These are phyloP conservation scores for Gnaphalium uliginosum DNA, from an alignment of 129 eudicot species.

Conservation along the genomic window DNA sequence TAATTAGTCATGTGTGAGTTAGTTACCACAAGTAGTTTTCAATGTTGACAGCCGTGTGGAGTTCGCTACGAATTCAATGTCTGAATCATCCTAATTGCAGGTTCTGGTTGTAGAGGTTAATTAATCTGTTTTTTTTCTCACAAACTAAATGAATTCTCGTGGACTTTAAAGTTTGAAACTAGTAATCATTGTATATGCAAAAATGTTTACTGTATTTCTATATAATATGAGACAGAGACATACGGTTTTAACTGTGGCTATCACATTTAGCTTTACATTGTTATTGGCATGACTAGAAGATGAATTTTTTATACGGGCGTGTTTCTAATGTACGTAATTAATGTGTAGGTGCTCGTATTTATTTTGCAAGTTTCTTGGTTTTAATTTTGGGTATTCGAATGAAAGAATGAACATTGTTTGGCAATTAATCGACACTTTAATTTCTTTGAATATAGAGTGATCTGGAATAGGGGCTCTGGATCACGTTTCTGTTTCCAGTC, in stretches of 20 bases:
- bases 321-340: background rate
- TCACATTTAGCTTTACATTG: background rate
- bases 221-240: background rate
- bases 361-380: background rate
- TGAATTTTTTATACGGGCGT: background rate
- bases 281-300: background rate
- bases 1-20: background rate
- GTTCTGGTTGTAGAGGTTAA: background rate
- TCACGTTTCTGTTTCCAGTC: background rate
- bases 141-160: background rate
- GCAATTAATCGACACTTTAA: background rate
- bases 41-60: slow-evolving; percentile 4
- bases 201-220: background rate
- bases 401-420: background rate
- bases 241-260: too few species aligned
- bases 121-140: background rate
- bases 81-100: slow-evolving; percentile 14
- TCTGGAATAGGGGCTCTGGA: background rate
- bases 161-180: background rate
- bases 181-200: background rate
- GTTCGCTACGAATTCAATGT: background rate
- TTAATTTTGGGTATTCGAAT: background rate
- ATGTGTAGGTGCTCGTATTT: background rate
- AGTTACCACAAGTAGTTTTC: slow-evolving; percentile 1
- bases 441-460: background rate